Percentiles rank a stretch among this genome's conserved stretches.
phyloP scores from a whole-genome alignment of 148 eudicot genomes.

The Silene latifolia region DNA sequence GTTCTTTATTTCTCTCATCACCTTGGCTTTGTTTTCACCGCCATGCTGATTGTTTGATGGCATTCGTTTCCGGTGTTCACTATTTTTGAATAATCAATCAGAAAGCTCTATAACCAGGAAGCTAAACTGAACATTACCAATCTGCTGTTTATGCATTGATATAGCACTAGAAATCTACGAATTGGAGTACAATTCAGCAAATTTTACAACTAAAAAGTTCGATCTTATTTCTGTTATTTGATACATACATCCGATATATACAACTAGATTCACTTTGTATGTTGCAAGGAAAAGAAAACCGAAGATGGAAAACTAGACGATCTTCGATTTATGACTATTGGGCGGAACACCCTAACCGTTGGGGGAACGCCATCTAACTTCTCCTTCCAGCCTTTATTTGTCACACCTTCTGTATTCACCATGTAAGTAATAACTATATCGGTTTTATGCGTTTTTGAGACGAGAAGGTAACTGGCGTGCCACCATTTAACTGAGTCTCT shows the following conservation, averaged over 20 bases:
- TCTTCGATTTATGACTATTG: no score
- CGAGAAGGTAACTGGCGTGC: not conserved
- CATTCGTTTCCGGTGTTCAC: not conserved
- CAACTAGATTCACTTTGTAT: not conserved
- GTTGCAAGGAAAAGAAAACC: not conserved
- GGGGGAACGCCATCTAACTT: no score
- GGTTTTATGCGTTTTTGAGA: not conserved
- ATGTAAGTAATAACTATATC: no score
- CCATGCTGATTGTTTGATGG: not conserved
- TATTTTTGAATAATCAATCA: no score
- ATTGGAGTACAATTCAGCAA: no score
- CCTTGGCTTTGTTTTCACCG: not conserved
- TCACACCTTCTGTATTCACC: no score
- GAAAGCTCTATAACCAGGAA: no score
- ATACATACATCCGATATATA: constrained; percentile 2
- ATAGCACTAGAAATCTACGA: no score
- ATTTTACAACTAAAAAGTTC: not conserved
- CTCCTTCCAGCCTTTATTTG: no score
- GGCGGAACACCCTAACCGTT: not conserved
- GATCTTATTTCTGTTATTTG: not conserved
- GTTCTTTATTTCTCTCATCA: not conserved
- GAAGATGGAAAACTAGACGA: not conserved
- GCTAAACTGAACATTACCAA: no score
- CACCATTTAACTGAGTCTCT: not conserved
- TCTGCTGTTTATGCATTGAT: no score